A percentile compares a stretch with the other conserved stretches of the same genome.
These are phyloP conservation scores for Jacaranda copaia DNA, from an alignment of 257 asterid species.

Conservation along the genomic window DNA sequence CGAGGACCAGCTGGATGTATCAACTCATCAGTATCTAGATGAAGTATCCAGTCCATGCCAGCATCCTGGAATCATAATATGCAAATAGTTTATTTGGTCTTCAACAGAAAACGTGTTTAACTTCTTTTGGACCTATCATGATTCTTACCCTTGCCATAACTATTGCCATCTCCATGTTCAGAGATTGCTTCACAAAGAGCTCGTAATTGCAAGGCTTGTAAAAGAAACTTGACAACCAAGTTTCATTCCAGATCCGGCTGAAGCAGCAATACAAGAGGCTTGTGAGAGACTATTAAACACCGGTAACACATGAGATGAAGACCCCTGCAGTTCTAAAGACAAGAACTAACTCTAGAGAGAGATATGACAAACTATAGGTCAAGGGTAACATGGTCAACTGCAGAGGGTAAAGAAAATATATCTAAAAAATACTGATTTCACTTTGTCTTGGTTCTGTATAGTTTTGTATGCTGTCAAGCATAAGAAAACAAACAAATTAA, in stretches of 20 bases:
- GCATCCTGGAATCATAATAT: constrained; percentile 63
- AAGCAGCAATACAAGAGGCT: constrained; percentile 41
- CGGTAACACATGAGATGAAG: constrained; percentile 14
- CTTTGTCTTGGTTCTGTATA: constrained; percentile 5
- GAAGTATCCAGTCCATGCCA: constrained; percentile 96
- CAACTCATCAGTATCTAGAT: constrained; percentile 96
- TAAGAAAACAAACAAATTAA: constrained; percentile 7
- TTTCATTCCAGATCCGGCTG: constrained; percentile 99
- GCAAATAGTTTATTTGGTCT: constrained; percentile 18
- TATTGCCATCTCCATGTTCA: constrained; percentile 97
- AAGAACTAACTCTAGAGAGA: constrained; percentile 23
- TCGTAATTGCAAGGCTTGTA: constrained; percentile 97
- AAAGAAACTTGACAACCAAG: constrained; percentile 94
- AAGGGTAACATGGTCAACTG: not conserved
- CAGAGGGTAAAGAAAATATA: constrained; percentile 3
- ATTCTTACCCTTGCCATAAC: constrained; percentile 91
- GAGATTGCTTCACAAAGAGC: constrained; percentile 97
- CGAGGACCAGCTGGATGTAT: constrained; percentile 93
- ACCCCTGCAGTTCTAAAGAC: constrained; percentile 11
- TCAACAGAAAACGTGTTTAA: not conserved
- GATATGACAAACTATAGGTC: not conserved
- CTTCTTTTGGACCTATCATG: constrained; percentile 15
- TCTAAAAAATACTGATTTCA: constrained; percentile 8
- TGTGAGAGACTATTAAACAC: constrained; percentile 31
- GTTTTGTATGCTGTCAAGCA: constrained; percentile 22